Base-by-base conservation (phyloP, 2,329 filamentous ascomycete species). In the Epichloe baconii region DNA sequence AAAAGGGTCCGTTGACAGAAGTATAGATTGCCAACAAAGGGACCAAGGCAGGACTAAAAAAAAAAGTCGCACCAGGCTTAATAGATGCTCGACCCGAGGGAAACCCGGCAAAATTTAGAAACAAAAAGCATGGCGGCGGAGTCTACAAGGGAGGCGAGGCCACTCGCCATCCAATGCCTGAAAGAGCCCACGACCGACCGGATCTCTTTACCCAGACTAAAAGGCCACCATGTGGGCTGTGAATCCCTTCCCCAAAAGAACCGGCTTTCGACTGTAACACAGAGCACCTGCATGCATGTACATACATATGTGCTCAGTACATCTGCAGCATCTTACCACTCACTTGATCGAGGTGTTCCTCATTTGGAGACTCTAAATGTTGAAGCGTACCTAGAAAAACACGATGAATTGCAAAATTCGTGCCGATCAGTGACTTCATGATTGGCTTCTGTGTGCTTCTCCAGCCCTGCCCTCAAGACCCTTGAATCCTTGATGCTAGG, bases 71-170 rank as follows among this genome's bases (percentile, higher is more conserved):
- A 45, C 35, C 48, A 45, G 48, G 40, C 12, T 37, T 37, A n/a
- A n/a, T 4, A 35, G 31, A n/a, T 41, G 34, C 10, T 14, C 21
- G 36, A 12, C 10, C 31, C 48, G 45, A 52, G 14, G n/a, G 23
- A 34, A 42, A 17, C 1, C 50, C 41, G 41, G 41, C 46, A 41
- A 45, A 46, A 38, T 26, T 15, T 15, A 26, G 21, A 38, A 44
- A 31, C 45, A 4, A n/a, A 45, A 47, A 44, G 46, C 48, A 47
- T 23, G 48, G 44, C 44, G 21, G 51, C 48, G 47, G 51, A 53
- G 51, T 35, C 14, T 40, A 44, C 45, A n/a, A 48, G 47, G 43
- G 36, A 49, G 23, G 37, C 21, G 26, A 43, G 44, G 44, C 38
- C 49, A 47, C 26, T 26, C 10, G 5, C 21, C 38, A 34, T 36